These are phyloP conservation scores for Tillandsia leiboldiana DNA, from an alignment of 176 grass and related monocot species.

Conservation along the genomic window DNA sequence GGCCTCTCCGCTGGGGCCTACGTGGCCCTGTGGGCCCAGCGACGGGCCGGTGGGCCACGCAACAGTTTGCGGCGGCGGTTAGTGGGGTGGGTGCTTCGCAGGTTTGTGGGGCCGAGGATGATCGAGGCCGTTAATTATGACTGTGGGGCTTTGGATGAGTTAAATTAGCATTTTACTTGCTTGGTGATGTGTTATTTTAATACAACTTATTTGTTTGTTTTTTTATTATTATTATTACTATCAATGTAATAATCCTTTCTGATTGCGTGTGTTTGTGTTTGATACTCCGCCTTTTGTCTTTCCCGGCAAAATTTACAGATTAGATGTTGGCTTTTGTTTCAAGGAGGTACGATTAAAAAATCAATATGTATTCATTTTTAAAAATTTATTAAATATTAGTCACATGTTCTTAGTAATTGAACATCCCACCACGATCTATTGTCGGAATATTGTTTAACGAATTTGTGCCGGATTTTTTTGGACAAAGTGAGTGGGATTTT, in stretches of 20 bases:
- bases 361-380: background rate
- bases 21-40: constrained; percentile 18
- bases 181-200: background rate
- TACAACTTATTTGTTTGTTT: background rate
- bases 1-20: constrained; percentile 20
- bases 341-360: background rate
- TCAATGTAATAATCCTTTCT: no score
- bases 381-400: no score
- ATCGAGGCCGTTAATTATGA: constrained; percentile 20
- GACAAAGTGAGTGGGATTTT: no score
- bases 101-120: constrained; percentile 21
- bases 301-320: no score
- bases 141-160: constrained; percentile 17
- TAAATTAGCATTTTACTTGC: background rate
- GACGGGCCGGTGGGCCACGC: constrained; percentile 7
- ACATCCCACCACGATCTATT: no score
- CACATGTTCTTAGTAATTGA: no score
- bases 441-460: no score
- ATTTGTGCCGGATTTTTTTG: no score
- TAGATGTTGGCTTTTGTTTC: background rate
- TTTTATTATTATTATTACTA: background rate
- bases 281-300: no score
- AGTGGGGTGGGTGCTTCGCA: constrained; percentile 15
- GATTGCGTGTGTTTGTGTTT: no score
- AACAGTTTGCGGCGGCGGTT: constrained; percentile 1